A percentile compares a stretch with the other conserved stretches of the same genome.
Evolutionary conservation across 441 rosid genomes (phyloP).

Genomic region (Aquilaria agallochum): DNA sequence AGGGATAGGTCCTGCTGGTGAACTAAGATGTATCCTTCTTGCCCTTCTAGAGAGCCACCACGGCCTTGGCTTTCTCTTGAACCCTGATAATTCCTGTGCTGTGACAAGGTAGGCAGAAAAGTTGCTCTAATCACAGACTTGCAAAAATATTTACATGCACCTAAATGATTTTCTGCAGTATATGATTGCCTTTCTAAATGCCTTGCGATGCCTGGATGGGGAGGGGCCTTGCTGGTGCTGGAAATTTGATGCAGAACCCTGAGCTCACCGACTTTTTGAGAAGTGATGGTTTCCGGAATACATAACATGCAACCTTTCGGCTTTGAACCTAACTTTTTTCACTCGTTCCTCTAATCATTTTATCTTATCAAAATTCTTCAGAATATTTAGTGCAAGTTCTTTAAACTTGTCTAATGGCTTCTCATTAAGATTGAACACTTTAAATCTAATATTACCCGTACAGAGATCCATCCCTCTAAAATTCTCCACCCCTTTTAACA

Average conservation of each 20-base stretch:
- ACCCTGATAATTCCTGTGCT: slow-evolving; percentile 54
- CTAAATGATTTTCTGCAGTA: slow-evolving; percentile 24
- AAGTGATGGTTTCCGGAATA: slow-evolving; percentile 40
- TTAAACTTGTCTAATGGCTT: too few species aligned
- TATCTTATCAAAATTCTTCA: too few species aligned
- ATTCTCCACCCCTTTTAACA: too few species aligned
- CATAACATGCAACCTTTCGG: slow-evolving; percentile 31
- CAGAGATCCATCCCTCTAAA: too few species aligned
- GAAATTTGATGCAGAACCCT: slow-evolving; percentile 30
- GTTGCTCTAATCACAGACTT: background rate
- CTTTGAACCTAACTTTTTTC: too few species aligned
- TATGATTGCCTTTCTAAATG: slow-evolving; percentile 42
- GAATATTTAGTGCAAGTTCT: too few species aligned
- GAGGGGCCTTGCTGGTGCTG: slow-evolving; percentile 34
- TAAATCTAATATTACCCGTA: too few species aligned
- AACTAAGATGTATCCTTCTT: slow-evolving; percentile 45
- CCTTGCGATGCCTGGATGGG: slow-evolving; percentile 45
- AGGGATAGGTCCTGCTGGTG: slow-evolving; percentile 65
- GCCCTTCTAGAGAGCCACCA: slow-evolving; percentile 32
- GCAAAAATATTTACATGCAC: background rate
- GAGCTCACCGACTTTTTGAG: slow-evolving; percentile 42
- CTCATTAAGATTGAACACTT: too few species aligned
- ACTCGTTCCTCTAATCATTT: too few species aligned
- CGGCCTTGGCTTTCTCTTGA: slow-evolving; percentile 35
- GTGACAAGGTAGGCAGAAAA: slow-evolving; percentile 39